Conservation (phyloP, 78 protist species). For the Salpingoeca rosetta region DNA sequence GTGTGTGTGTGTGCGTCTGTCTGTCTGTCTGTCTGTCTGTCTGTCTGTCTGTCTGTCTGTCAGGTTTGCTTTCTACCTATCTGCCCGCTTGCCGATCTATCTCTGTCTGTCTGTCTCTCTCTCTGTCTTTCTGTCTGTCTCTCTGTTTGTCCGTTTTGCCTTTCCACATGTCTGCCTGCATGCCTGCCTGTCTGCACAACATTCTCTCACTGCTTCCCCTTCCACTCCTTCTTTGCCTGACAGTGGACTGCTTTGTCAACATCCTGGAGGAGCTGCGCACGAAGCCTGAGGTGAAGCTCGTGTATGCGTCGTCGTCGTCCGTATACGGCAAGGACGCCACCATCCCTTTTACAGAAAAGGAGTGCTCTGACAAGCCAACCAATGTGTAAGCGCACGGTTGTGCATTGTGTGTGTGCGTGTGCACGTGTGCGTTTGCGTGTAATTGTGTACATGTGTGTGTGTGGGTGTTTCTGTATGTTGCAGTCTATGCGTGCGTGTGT, state of each 20-base stretch:
- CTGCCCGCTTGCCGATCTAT: neutral
- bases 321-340: conserved; percentile 39
- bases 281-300: neutral
- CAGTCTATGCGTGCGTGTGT: too few species aligned
- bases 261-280: neutral
- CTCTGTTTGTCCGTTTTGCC: neutral
- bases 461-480: too few species aligned
- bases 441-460: too few species aligned
- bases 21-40: neutral
- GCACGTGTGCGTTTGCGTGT: too few species aligned
- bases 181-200: neutral
- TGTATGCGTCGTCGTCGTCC: conserved; percentile 39
- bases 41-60: neutral
- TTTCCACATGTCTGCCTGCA: neutral
- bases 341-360: neutral
- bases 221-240: neutral
- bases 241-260: neutral
- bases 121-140: neutral
- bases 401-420: too few species aligned
- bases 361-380: neutral
- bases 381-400: too few species aligned
- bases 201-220: neutral
- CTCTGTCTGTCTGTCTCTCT: neutral
- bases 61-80: neutral
- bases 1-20: neutral